Base-by-base conservation (phyloP, 1,139 yeast species). In the Taphrina flavorubra region DNA sequence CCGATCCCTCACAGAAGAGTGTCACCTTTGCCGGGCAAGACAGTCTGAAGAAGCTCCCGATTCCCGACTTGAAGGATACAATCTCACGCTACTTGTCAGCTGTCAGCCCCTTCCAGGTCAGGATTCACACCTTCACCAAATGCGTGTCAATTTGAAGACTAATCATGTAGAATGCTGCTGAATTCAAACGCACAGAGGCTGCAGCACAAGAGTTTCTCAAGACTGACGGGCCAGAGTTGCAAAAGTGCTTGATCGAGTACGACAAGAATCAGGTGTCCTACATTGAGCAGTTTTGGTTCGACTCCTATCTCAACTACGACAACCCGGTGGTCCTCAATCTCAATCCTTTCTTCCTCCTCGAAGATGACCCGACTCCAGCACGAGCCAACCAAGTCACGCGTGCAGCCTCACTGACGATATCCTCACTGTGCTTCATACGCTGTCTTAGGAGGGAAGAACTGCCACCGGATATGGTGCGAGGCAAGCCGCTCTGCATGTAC, bases 251-350 rank as follows among this genome's bases (percentile, higher is more conserved):
- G 61, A 79, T 86, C 61, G 84, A 84, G 68, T 90, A 89, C 74
- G 82, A 90, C 11, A 81, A 84, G 69, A 79, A 85, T 20, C 81
- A 92, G 73, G 85, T 89, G 68, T 87, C 95, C 10, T 91, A 88
- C 78, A 91, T 91, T 72, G 97, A 91, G 78, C 96, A 91, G 77
- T 91, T 91, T 77, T 91, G 97, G 97, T 90, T 87, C 77, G 97
- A 91, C 76, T 86, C 96, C 1, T 91, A 91, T 77, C 82, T 91
- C 72, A 87, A 87, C 77, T 89, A 89, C 77, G 97, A 91, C 78
- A 88, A 91, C 36, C 96, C 81, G 1, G 96, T 91, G 63, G 97
- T 91, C 39, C 82, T 91, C 71, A 91, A 91, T 77, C 83, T 91
- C 74, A 91, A 91, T 75, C 97, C 97, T 0, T 91, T 90, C 76